phyloP scores from a whole-genome alignment of 371 early-diverging fungal species.

The Apophysomyces ossiformis region DNA sequence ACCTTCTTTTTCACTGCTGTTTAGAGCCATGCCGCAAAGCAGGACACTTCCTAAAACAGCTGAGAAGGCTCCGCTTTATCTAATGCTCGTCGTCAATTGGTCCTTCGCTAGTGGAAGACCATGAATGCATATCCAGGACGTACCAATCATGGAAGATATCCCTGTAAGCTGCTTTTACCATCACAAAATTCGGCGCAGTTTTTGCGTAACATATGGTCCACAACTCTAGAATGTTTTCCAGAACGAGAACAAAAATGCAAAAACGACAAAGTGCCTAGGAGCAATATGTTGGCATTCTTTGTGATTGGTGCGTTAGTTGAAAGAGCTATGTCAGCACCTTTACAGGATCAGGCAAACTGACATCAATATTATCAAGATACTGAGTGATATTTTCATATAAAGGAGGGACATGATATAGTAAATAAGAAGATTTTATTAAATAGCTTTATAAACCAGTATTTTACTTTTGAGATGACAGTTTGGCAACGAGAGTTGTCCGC shows the following conservation, averaged over 20 bases:
- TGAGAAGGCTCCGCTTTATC: background rate
- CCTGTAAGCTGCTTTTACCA: background rate
- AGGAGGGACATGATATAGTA: too few species aligned
- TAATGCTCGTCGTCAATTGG: slow-evolving; percentile 7
- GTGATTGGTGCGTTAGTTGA: slow-evolving; percentile 1
- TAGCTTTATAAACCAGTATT: too few species aligned
- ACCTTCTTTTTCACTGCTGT: too few species aligned
- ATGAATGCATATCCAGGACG: background rate
- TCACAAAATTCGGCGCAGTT: background rate
- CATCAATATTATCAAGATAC: background rate
- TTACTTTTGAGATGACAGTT: too few species aligned
- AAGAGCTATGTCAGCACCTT: background rate
- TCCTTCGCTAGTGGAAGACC: background rate
- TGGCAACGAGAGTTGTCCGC: background rate
- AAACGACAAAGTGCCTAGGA: background rate
- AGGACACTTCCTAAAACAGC: background rate
- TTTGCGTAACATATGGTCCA: background rate
- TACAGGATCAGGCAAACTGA: background rate
- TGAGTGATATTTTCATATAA: too few species aligned
- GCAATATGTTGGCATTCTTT: background rate
- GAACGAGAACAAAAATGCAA: background rate
- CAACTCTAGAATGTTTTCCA: background rate
- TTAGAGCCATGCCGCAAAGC: too few species aligned
- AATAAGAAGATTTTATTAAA: too few species aligned
- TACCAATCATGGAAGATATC: background rate